phyloP scores from a whole-genome alignment of 306 rosid genomes.

The Quercus gilva region DNA sequence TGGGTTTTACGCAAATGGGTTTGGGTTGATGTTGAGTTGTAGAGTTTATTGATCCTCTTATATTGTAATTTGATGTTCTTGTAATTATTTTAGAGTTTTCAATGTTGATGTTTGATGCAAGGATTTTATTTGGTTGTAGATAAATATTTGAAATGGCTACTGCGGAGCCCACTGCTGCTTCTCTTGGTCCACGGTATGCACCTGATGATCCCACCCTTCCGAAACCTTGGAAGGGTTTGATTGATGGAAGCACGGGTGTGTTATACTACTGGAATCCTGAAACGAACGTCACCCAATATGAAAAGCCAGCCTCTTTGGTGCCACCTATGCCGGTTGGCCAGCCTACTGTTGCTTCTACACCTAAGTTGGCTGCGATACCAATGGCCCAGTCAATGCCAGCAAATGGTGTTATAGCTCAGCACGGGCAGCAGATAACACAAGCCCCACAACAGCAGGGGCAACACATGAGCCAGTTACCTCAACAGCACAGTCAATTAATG shows the following conservation, averaged over 20 bases:
- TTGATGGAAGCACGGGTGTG: slow-evolving; percentile 82
- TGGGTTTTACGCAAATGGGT: neutral
- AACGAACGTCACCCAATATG: slow-evolving; percentile 88
- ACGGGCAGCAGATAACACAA: slow-evolving; percentile 55
- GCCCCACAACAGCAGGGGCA: slow-evolving; percentile 50
- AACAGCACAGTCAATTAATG: slow-evolving; percentile 59
- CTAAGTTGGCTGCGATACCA: slow-evolving; percentile 62
- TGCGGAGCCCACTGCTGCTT: slow-evolving; percentile 61
- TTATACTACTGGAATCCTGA: slow-evolving; percentile 97
- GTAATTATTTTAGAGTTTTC: neutral
- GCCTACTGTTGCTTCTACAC: slow-evolving; percentile 38
- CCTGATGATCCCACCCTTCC: slow-evolving; percentile 96
- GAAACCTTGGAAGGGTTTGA: slow-evolving; percentile 88
- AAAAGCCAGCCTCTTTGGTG: slow-evolving; percentile 55
- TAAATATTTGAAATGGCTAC: slow-evolving; percentile 51
- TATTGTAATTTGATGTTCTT: too few relatives aligned
- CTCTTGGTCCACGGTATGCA: slow-evolving; percentile 84
- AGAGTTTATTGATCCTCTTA: neutral
- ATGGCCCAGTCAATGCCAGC: slow-evolving; percentile 38
- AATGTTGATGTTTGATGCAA: neutral
- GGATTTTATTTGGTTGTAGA: slow-evolving; percentile 24
- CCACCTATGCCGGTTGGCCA: slow-evolving; percentile 54
- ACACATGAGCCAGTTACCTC: slow-evolving; percentile 45
- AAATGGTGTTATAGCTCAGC: slow-evolving; percentile 43
- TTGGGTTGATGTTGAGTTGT: neutral